Conservation (phyloP, 2,329 filamentous ascomycete species). For the Zarea fungicola region DNA sequence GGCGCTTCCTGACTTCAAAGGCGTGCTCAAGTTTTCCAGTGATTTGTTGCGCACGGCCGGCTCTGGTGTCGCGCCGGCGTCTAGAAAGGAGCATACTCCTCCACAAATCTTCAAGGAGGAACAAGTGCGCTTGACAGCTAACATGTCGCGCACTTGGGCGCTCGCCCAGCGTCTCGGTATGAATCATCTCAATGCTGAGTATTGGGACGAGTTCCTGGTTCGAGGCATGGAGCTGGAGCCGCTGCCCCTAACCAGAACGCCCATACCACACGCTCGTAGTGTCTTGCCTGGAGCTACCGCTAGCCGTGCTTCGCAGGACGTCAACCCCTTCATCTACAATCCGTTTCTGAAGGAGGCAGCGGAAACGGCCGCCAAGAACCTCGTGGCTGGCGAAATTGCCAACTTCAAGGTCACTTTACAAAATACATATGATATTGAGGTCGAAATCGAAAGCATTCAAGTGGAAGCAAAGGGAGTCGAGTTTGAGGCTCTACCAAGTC, state of each 20-base stretch:
- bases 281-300: slow-evolving; percentile 47
- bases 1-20: slow-evolving; percentile 84
- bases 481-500: slow-evolving; percentile 62
- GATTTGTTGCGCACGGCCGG: slow-evolving; percentile 79
- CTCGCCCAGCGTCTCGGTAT: slow-evolving; percentile 73
- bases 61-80: slow-evolving; percentile 68
- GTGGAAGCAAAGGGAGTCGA: slow-evolving; percentile 69
- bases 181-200: slow-evolving; percentile 67
- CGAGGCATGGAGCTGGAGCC: slow-evolving; percentile 69
- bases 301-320: slow-evolving; percentile 51
- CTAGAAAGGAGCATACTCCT: slow-evolving; percentile 62
- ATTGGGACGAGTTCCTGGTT: slow-evolving; percentile 95
- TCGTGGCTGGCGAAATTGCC: slow-evolving; percentile 74
- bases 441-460: slow-evolving; percentile 78
- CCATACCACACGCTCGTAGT: slow-evolving; percentile 59
- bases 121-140: slow-evolving; percentile 76
- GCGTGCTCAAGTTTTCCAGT: slow-evolving; percentile 82
- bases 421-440: slow-evolving; percentile 89
- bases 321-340: slow-evolving; percentile 92
- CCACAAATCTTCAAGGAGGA: slow-evolving; percentile 74
- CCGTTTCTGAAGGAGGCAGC: slow-evolving; percentile 71
- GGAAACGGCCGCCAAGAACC: slow-evolving; percentile 57
- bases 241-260: slow-evolving; percentile 51
- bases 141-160: slow-evolving; percentile 76
- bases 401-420: slow-evolving; percentile 80